phyloP scores from a whole-genome alignment of 306 rosid genomes.

The Cucurbita maxima region DNA sequence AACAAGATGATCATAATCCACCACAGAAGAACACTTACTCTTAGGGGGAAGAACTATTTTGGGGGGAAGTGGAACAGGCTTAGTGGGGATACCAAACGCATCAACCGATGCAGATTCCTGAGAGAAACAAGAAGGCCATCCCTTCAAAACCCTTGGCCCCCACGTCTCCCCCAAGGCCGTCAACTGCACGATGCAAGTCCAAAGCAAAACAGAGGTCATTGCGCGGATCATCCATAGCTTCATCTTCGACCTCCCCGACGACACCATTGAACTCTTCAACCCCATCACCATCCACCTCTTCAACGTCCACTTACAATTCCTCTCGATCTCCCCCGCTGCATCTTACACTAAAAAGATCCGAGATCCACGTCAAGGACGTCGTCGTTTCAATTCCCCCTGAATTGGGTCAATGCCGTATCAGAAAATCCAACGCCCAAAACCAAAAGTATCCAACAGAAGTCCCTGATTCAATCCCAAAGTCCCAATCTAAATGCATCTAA shows the following conservation, averaged over 20 bases:
- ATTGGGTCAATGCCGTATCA: conserved; percentile 29
- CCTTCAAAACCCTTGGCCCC: conserved; percentile 95
- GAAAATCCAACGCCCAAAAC: background rate
- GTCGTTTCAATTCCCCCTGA: conserved; percentile 6
- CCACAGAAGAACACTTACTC: conserved; percentile 43
- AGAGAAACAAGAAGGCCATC: conserved; percentile 94
- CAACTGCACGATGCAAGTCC: conserved; percentile 90
- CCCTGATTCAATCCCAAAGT: background rate
- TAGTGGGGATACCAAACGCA: conserved; percentile 21
- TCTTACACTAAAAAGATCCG: background rate
- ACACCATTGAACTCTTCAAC: conserved; percentile 33
- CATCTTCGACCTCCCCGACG: conserved; percentile 53
- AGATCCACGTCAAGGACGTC: background rate
- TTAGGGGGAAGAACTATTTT: conserved; percentile 69
- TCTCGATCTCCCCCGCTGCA: conserved; percentile 16
- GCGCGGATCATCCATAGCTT: conserved; percentile 94
- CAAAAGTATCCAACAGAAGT: conserved; percentile 15
- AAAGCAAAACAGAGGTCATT: conserved; percentile 65
- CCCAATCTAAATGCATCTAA: background rate
- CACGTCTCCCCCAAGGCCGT: conserved; percentile 81
- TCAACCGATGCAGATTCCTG: conserved; percentile 37
- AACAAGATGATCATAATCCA: background rate
- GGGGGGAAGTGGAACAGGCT: conserved; percentile 26
- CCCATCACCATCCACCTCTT: conserved; percentile 38
- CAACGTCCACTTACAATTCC: conserved; percentile 27